A percentile compares a stretch with the other conserved stretches of the same genome.
Conservation (phyloP, 768 basidiomycete genomes). For the Coprinellus micaceus region DNA sequence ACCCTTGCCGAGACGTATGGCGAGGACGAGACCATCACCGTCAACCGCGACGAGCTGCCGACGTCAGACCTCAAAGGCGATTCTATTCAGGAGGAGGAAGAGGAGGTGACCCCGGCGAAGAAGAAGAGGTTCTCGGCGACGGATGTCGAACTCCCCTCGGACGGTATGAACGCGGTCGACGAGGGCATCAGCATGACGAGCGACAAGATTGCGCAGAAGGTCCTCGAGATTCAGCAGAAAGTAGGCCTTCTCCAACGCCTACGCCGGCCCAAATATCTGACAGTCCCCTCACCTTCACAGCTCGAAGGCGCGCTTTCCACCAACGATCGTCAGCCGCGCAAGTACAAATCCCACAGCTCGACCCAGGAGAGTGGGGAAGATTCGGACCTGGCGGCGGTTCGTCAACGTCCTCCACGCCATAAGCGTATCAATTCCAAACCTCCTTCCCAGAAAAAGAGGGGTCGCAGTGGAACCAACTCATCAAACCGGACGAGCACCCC, state of each 20-base stretch:
- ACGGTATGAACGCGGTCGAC: constrained; percentile 84
- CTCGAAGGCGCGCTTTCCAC: constrained; percentile 70
- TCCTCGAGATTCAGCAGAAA: constrained; percentile 88
- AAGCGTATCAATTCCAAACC: constrained; percentile 28
- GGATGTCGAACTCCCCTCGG: constrained; percentile 59
- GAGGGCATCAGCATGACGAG: constrained; percentile 81
- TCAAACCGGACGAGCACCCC: constrained; percentile 47
- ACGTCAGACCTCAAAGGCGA: constrained; percentile 20
- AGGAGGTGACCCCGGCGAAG: constrained; percentile 40
- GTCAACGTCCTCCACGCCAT: constrained; percentile 38
- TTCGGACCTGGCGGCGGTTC: constrained; percentile 37
- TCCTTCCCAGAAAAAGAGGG: constrained; percentile 35
- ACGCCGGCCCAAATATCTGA: constrained; percentile 8
- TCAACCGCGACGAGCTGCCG: constrained; percentile 19
- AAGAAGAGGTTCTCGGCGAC: constrained; percentile 81
- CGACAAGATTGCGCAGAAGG: constrained; percentile 85
- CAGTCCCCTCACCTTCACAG: constrained; percentile 32
- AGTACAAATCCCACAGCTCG: constrained; percentile 33
- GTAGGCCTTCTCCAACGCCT: constrained; percentile 36
- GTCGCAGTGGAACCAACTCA: constrained; percentile 61
- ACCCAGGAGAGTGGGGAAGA: constrained; percentile 52
- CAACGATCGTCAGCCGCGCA: constrained; percentile 44
- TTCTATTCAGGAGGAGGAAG: constrained; percentile 46
- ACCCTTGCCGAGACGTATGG: constrained; percentile 71
- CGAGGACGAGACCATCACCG: constrained; percentile 25